Conservation (phyloP, 805 yeast species). For the Wickerhamomyces queroliae region DNA sequence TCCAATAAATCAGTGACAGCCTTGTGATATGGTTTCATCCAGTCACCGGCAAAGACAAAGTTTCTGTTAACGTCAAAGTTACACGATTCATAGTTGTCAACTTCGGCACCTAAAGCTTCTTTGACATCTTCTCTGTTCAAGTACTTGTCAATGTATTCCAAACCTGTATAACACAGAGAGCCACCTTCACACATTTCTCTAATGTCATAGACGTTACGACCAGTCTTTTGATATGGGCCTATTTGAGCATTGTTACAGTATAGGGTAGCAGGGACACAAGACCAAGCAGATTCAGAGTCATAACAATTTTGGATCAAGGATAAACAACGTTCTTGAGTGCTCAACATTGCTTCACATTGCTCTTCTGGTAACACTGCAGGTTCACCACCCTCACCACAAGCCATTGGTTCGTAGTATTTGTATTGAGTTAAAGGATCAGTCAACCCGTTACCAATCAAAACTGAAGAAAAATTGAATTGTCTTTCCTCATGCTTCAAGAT, state of each 20-base stretch:
- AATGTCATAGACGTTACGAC: slow-evolving; percentile 88
- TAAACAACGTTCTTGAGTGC: slow-evolving; percentile 70
- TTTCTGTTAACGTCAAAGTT: slow-evolving; percentile 72
- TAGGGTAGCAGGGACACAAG: slow-evolving; percentile 86
- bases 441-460: slow-evolving; percentile 86
- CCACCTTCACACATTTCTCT: slow-evolving; percentile 72
- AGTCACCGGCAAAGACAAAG: slow-evolving; percentile 84
- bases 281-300: slow-evolving; percentile 62
- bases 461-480: slow-evolving; percentile 62
- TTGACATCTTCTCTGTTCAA: slow-evolving; percentile 74
- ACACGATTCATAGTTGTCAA: slow-evolving; percentile 69
- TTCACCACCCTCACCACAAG: slow-evolving; percentile 88
- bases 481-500: slow-evolving; percentile 62
- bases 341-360: slow-evolving; percentile 68
- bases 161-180: slow-evolving; percentile 71
- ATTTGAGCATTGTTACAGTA: slow-evolving; percentile 84
- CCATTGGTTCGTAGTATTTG: slow-evolving; percentile 84
- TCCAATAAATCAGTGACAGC: slow-evolving; percentile 70
- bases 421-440: slow-evolving; percentile 82
- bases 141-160: slow-evolving; percentile 70
- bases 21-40: slow-evolving; percentile 85
- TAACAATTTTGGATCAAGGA: slow-evolving; percentile 76
- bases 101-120: slow-evolving; percentile 87
- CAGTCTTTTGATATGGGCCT: slow-evolving; percentile 79
- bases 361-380: slow-evolving; percentile 73